A percentile compares a stretch with the other conserved stretches of the same genome.
Evolutionary conservation across 1,284 basidiomycete genomes (phyloP).

Genomic region (Salmacisia buchloeana): DNA sequence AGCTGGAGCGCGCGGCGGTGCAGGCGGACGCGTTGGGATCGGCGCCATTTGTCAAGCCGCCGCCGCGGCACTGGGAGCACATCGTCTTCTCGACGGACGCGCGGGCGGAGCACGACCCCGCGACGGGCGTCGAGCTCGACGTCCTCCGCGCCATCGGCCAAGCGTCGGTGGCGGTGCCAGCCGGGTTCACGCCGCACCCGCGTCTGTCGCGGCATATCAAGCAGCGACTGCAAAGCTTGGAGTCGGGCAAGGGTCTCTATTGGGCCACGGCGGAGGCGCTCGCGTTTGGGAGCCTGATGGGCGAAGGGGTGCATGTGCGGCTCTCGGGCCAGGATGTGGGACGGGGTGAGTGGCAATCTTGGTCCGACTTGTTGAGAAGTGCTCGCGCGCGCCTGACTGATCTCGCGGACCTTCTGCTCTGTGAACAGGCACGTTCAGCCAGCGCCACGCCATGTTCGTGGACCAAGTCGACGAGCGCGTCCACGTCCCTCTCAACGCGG

Average conservation of each 20-base stretch:
- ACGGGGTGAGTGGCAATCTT: not conserved
- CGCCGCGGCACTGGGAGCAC: not conserved
- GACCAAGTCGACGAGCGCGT: slow-evolving; percentile 69
- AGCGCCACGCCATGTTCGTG: slow-evolving; percentile 76
- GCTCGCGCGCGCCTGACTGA: not conserved
- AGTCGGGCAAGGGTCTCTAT: slow-evolving; percentile 67
- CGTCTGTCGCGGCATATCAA: slow-evolving; percentile 73
- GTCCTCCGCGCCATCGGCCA: slow-evolving; percentile 61
- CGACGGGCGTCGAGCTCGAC: slow-evolving; percentile 63
- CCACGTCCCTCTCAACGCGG: slow-evolving; percentile 64
- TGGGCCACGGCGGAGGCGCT: slow-evolving; percentile 85
- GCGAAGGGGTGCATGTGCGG: slow-evolving; percentile 70
- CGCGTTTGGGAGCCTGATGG: slow-evolving; percentile 76
- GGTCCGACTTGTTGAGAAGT: not conserved
- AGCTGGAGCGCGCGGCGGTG: slow-evolving; percentile 9
- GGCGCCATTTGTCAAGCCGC: slow-evolving; percentile 4
- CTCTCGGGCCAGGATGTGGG: slow-evolving; percentile 87
- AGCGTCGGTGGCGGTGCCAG: slow-evolving; percentile 67
- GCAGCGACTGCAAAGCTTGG: slow-evolving; percentile 66
- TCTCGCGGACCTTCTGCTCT: not conserved
- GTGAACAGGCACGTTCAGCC: slow-evolving; percentile 7
- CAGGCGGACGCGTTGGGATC: not conserved
- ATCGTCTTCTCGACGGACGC: not conserved
- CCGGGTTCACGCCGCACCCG: slow-evolving; percentile 63
- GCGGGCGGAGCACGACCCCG: slow-evolving; percentile 59